Conservation (phyloP, 106 monocot species). For the Dioscorea alata region DNA sequence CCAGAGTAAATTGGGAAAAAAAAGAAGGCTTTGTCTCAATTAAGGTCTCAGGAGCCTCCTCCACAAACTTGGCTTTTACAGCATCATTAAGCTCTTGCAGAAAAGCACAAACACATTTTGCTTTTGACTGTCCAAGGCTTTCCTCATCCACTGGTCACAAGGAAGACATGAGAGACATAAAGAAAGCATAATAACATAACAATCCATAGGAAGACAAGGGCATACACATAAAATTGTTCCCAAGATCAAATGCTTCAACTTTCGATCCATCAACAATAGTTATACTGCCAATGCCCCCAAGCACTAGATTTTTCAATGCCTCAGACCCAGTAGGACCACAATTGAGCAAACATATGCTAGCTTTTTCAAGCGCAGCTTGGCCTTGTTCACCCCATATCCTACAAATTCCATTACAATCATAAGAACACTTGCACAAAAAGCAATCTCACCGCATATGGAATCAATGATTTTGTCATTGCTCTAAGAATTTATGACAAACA, state of each 20-base stretch:
- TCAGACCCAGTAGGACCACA: constrained; percentile 97
- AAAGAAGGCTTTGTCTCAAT: constrained; percentile 87
- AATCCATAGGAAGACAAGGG: constrained; percentile 15
- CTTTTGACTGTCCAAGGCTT: constrained; percentile 77
- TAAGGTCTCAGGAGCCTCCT: constrained; percentile 73
- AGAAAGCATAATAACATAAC: background rate
- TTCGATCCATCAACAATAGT: constrained; percentile 86
- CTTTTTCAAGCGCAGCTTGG: constrained; percentile 79
- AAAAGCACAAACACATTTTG: constrained; percentile 89
- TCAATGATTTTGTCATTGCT: too few relatives aligned
- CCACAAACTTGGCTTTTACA: constrained; percentile 91
- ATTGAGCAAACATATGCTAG: constrained; percentile 84
- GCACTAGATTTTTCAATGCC: constrained; percentile 92
- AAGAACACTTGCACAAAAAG: too few relatives aligned
- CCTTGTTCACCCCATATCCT: constrained; percentile 99
- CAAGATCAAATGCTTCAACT: constrained; percentile 74
- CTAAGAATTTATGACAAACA: too few relatives aligned
- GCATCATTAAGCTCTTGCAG: constrained; percentile 98
- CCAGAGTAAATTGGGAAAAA: constrained; percentile 75
- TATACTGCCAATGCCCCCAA: constrained; percentile 90
- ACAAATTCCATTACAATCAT: constrained; percentile 2
- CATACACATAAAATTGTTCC: constrained; percentile 92
- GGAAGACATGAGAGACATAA: constrained; percentile 1
- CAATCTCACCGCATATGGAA: background rate
- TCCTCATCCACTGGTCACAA: constrained; percentile 61